These are phyloP conservation scores for Hymenoscyphus infarciens DNA, from an alignment of 2,329 filamentous ascomycete genomes.

Conservation along the genomic window DNA sequence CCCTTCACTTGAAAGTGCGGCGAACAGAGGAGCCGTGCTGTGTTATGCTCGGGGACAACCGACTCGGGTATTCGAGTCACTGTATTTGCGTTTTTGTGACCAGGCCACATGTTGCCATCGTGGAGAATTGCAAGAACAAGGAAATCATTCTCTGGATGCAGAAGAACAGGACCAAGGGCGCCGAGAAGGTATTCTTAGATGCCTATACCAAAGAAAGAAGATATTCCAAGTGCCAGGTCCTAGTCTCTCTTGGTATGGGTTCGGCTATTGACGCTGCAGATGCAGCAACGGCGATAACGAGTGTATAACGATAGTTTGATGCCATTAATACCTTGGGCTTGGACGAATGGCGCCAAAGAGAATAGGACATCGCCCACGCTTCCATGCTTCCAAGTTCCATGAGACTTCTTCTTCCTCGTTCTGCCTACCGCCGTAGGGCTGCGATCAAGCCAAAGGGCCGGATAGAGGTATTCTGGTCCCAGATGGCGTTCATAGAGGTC, in stretches of 20 bases:
- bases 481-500: neutral
- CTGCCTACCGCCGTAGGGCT: neutral
- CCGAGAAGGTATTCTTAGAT: neutral
- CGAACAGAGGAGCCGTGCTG: no score
- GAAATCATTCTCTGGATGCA: neutral
- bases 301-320: neutral
- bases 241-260: neutral
- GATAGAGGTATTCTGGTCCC: neutral
- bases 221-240: neutral
- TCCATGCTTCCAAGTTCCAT: neutral
- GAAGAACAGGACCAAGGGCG: neutral
- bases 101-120: neutral
- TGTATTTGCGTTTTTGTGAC: neutral
- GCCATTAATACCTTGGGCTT: slow-evolving; percentile 11
- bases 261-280: neutral
- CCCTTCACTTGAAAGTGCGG: neutral
- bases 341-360: slow-evolving; percentile 1
- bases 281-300: neutral
- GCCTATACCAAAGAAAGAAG: neutral
- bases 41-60: slow-evolving; percentile 1
- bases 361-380: neutral
- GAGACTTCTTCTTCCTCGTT: neutral
- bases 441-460: neutral
- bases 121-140: neutral
- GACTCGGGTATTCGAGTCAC: slow-evolving; percentile 6